Conservation (phyloP, 805 yeast species). For the Lachancea sp. region DNA sequence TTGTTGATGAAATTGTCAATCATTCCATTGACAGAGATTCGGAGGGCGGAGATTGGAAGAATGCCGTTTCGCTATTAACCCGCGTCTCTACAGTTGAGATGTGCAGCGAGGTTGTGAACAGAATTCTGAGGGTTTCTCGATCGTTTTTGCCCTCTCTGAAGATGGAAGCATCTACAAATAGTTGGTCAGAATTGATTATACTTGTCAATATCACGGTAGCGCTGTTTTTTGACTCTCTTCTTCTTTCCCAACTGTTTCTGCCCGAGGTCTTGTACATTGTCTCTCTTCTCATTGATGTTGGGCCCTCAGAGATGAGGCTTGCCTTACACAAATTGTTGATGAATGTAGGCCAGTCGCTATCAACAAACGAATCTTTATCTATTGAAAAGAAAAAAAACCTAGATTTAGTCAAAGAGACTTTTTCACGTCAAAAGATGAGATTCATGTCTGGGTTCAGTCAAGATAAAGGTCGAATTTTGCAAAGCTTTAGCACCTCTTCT, state of each 20-base stretch:
- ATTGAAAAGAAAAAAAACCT: slow-evolving; percentile 37
- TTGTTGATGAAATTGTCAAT: slow-evolving; percentile 68
- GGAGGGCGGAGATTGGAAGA: slow-evolving; percentile 65
- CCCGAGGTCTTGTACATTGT: slow-evolving; percentile 68
- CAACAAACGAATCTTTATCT: slow-evolving; percentile 49
- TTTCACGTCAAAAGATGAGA: slow-evolving; percentile 56
- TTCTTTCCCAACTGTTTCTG: slow-evolving; percentile 54
- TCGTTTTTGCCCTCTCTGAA: slow-evolving; percentile 40
- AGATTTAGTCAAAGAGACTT: slow-evolving; percentile 37
- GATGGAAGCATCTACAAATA: slow-evolving; percentile 40
- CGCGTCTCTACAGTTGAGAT: slow-evolving; percentile 65
- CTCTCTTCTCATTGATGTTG: slow-evolving; percentile 49
- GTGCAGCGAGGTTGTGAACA: slow-evolving; percentile 55
- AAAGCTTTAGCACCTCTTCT: slow-evolving; percentile 33
- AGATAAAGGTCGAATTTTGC: slow-evolving; percentile 37
- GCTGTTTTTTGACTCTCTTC: slow-evolving; percentile 62
- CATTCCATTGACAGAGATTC: slow-evolving; percentile 72
- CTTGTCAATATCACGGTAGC: slow-evolving; percentile 57
- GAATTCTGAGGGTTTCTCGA: slow-evolving; percentile 50
- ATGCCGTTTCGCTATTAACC: slow-evolving; percentile 54
- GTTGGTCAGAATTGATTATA: slow-evolving; percentile 67
- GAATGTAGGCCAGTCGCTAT: slow-evolving; percentile 64
- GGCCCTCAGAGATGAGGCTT: slow-evolving; percentile 49
- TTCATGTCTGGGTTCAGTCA: slow-evolving; percentile 66
- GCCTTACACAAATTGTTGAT: slow-evolving; percentile 55